A percentile compares a stretch with the other conserved stretches of the same genome.
Conservation (phyloP, 2,329 filamentous ascomycete genomes). For the Delphinella strobiligena region DNA sequence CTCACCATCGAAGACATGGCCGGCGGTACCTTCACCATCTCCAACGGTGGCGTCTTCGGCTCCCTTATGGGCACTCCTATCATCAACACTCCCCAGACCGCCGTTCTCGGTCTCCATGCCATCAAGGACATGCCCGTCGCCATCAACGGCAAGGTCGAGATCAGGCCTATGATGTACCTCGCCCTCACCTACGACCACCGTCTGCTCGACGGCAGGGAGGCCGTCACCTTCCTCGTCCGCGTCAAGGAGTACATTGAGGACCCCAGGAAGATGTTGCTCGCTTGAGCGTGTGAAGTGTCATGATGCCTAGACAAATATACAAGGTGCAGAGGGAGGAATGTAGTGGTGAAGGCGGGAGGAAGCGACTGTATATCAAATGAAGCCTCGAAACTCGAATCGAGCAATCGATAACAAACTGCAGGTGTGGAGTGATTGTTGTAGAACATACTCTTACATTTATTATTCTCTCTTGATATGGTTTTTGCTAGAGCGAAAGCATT, state of each 20-base stretch:
- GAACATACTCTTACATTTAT: too few species aligned
- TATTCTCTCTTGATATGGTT: too few species aligned
- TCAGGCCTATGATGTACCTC: conserved; percentile 98
- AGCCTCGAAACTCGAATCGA: too few species aligned
- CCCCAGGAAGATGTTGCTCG: conserved; percentile 76
- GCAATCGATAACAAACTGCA: too few species aligned
- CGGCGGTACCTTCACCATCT: conserved; percentile 95
- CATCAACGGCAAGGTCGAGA: conserved; percentile 86
- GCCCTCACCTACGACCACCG: conserved; percentile 96
- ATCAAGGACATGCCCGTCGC: conserved; percentile 91
- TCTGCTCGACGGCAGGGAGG: conserved; percentile 86
- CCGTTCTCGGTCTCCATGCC: conserved; percentile 83
- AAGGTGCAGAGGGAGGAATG: too few species aligned
- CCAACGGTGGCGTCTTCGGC: conserved; percentile 92
- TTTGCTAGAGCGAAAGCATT: too few species aligned
- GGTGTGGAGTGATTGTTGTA: too few species aligned
- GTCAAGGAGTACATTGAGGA: conserved; percentile 97
- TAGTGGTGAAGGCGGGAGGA: too few species aligned
- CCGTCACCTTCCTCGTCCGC: conserved; percentile 92
- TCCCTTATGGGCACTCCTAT: conserved; percentile 97
- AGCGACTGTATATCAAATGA: too few species aligned
- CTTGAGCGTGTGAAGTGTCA: too few species aligned
- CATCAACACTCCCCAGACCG: conserved; percentile 89
- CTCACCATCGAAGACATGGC: conserved; percentile 99
- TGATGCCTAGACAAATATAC: too few species aligned